Percentiles rank a stretch among this genome's conserved stretches.
These are phyloP conservation scores for Blastobotrys peoriensis DNA, from an alignment of 805 yeast genomes.

Conservation along the genomic window DNA sequence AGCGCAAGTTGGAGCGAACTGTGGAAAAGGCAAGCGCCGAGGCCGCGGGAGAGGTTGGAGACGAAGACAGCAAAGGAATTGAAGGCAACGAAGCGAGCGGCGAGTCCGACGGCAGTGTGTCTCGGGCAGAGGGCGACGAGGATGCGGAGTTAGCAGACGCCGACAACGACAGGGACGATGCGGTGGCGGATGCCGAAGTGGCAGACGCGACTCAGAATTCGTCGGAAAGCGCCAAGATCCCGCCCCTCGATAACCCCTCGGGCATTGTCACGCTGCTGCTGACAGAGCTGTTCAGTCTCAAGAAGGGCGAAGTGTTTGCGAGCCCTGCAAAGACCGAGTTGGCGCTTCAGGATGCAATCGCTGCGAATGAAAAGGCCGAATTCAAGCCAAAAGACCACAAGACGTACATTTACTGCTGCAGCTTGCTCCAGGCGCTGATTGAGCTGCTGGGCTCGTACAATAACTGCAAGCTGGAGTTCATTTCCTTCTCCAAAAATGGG, in stretches of 20 bases:
- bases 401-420: constrained; percentile 60
- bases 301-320: constrained; percentile 35
- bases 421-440: constrained; percentile 57
- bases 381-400: constrained; percentile 36
- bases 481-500: constrained; percentile 59
- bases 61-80: constrained; percentile 14
- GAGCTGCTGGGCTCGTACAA: constrained; percentile 76
- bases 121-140: constrained; percentile 20
- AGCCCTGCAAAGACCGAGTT: constrained; percentile 17
- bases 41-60: constrained; percentile 7
- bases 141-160: neutral
- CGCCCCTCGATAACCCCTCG: constrained; percentile 26
- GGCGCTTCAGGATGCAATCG: constrained; percentile 14
- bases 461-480: constrained; percentile 72
- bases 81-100: constrained; percentile 11
- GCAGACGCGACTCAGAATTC: constrained; percentile 17
- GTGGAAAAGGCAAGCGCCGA: constrained; percentile 9
- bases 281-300: constrained; percentile 54
- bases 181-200: constrained; percentile 1
- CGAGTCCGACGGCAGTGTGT: neutral
- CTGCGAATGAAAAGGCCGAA: constrained; percentile 11
- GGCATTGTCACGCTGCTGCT: constrained; percentile 62
- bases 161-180: neutral
- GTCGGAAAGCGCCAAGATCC: constrained; percentile 19
- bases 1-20: constrained; percentile 17